These are phyloP conservation scores for Prunus dulcis DNA, from an alignment of 306 rosid genomes.

Conservation along the genomic window DNA sequence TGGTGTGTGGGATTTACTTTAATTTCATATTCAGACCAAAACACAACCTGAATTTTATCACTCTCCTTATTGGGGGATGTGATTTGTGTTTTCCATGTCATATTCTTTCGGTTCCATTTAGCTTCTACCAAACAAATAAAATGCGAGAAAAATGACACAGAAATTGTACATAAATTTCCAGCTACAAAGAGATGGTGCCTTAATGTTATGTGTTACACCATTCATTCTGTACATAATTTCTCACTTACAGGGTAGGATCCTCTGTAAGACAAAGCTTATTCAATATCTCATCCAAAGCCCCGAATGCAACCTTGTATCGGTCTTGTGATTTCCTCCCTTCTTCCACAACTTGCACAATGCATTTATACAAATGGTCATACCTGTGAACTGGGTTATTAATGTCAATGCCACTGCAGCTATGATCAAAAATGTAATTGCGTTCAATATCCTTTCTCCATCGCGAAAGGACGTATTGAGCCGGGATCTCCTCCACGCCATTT, in stretches of 20 bases:
- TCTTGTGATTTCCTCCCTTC: conserved; percentile 63
- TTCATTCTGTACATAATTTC: not conserved
- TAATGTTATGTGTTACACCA: not conserved
- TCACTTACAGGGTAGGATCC: conserved; percentile 15
- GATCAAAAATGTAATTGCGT: conserved; percentile 44
- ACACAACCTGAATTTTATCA: too few relatives aligned
- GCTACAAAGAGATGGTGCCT: not conserved
- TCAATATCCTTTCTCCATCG: conserved; percentile 70
- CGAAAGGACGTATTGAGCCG: conserved; percentile 51
- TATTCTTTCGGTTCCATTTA: not conserved
- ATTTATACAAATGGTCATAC: conserved; percentile 54
- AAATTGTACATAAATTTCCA: conserved; percentile 3
- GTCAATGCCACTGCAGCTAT: conserved; percentile 42
- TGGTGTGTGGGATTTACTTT: too few relatives aligned
- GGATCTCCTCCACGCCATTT: conserved; percentile 61
- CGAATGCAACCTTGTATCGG: conserved; percentile 35
- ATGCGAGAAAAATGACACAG: not conserved
- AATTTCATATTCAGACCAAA: too few relatives aligned
- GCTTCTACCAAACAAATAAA: not conserved
- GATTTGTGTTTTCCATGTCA: too few relatives aligned
- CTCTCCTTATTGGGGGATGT: too few relatives aligned
- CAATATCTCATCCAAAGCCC: conserved; percentile 48
- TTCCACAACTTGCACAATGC: conserved; percentile 64
- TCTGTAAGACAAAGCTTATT: conserved; percentile 48
- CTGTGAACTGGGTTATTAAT: conserved; percentile 56